Evolutionary conservation across 139 green algal genomes (phyloP), one percentile per base, ranked within the genome.

Genomic region (Chlorella sp.): DNA sequence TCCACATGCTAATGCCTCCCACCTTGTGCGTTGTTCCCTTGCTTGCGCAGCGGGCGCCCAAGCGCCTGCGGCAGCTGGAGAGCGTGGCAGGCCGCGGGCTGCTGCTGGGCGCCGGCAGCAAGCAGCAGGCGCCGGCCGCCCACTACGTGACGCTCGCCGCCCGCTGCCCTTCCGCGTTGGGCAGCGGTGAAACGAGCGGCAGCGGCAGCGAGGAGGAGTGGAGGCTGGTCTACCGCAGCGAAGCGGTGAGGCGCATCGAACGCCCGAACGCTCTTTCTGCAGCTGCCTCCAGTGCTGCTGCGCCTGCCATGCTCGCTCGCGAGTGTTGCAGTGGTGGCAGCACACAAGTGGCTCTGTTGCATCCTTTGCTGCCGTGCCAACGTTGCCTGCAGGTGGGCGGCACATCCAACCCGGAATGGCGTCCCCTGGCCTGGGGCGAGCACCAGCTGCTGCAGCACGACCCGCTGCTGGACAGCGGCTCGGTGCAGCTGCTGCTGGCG

Each of bases 51-150:
- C 79, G 46, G 19, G 32, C 44, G 6, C 26, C 64, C 32, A 64
- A 65, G 64, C 65, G 64, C 32, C 79, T 84, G 43, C 79, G 79
- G 22, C 79, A 84, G 32, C 79, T 84, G 43, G 79, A 84, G 43
- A 65, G 79, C 22, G 24, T 84, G 43, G 67, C 56, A 3, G 64
- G 64, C 20, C 62, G 79, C 2, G 79, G 64, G 41, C 44, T 84
- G 64, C 40, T 83, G 78, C 64, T 76, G 43, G 44, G 41, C 26
- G 3, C 32, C n/a, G 38, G 20, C 79, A 38, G 43, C 43, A 48
- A 62, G 32, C 40, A 30, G 20, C 43, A 51, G 19, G 74, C 72
- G 19, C 22, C 76, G 3, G 77, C 64, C 17, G 38, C 64, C 41
- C 43, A 84, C 64, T 76, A 56, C 11, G 79, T 75, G 17, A 65